These are phyloP conservation scores for Kodamaea sp. DNA, from an alignment of 1,139 yeast genomes.

Conservation along the genomic window DNA sequence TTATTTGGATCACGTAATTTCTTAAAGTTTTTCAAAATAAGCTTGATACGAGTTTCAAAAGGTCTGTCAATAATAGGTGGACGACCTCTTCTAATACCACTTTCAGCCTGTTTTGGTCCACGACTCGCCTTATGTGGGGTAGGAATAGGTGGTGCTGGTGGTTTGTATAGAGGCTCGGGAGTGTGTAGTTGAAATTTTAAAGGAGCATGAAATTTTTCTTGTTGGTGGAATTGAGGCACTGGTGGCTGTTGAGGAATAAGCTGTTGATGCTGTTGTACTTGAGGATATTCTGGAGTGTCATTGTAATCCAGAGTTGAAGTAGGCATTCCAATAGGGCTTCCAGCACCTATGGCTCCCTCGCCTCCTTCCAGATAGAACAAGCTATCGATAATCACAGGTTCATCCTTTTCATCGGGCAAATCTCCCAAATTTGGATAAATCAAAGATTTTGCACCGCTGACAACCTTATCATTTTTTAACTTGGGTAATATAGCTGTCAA, in stretches of 20 bases:
- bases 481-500: slow-evolving; percentile 53
- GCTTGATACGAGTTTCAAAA: slow-evolving; percentile 86
- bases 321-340: too few species aligned
- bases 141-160: background rate
- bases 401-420: slow-evolving; percentile 52
- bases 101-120: slow-evolving; percentile 33
- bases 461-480: slow-evolving; percentile 39
- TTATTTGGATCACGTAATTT: slow-evolving; percentile 58
- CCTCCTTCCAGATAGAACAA: background rate
- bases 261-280: too few species aligned
- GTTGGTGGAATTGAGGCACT: slow-evolving; percentile 3
- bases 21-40: slow-evolving; percentile 75
- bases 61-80: slow-evolving; percentile 96
- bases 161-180: slow-evolving; percentile 4
- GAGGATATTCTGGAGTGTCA: too few species aligned
- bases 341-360: slow-evolving; percentile 3
- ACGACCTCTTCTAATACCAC: slow-evolving; percentile 80
- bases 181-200: slow-evolving; percentile 9
- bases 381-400: slow-evolving; percentile 13
- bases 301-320: too few species aligned
- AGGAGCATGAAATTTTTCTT: slow-evolving; percentile 6
- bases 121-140: slow-evolving; percentile 6
- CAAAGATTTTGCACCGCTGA: slow-evolving; percentile 41
- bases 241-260: background rate
- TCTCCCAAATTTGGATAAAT: slow-evolving; percentile 73